These are phyloP conservation scores for Pulveroboletus sp. DNA, from an alignment of 768 basidiomycete species.

Conservation along the genomic window DNA sequence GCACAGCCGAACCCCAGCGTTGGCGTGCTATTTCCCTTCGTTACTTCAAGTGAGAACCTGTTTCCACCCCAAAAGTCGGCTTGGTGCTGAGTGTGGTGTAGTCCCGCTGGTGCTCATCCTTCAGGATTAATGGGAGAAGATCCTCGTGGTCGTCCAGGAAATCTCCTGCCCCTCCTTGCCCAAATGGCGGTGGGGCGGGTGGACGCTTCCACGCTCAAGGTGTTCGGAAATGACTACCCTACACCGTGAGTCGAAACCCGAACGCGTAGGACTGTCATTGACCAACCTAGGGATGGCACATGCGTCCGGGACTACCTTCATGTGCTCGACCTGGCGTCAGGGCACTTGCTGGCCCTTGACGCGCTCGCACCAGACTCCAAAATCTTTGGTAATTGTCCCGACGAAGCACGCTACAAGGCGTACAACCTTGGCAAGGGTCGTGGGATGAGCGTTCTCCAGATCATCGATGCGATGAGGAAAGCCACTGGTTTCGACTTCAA, in stretches of 20 bases:
- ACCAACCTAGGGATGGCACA: slow-evolving; percentile 72
- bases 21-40: slow-evolving; percentile 87
- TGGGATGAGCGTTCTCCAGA: slow-evolving; percentile 90
- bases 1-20: slow-evolving; percentile 57
- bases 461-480: slow-evolving; percentile 90
- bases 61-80: background rate
- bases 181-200: slow-evolving; percentile 93
- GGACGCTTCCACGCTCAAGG: slow-evolving; percentile 61
- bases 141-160: slow-evolving; percentile 91
- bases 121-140: slow-evolving; percentile 95
- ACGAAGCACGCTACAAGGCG: slow-evolving; percentile 72
- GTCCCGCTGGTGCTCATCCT: slow-evolving; percentile 97
- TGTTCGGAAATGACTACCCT: slow-evolving; percentile 97
- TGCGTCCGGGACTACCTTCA: slow-evolving; percentile 97
- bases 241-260: slow-evolving; percentile 59
- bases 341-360: slow-evolving; percentile 88
- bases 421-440: slow-evolving; percentile 96
- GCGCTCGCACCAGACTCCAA: slow-evolving; percentile 62
- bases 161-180: slow-evolving; percentile 87
- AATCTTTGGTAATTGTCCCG: slow-evolving; percentile 50
- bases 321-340: slow-evolving; percentile 90
- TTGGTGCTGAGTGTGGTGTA: slow-evolving; percentile 29
- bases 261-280: background rate
- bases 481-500: slow-evolving; percentile 86
- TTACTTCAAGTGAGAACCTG: slow-evolving; percentile 86